Percentiles rank a stretch among this genome's conserved stretches.
These are phyloP conservation scores for Priceomyces castillae DNA, from an alignment of 805 yeast species.

Conservation along the genomic window DNA sequence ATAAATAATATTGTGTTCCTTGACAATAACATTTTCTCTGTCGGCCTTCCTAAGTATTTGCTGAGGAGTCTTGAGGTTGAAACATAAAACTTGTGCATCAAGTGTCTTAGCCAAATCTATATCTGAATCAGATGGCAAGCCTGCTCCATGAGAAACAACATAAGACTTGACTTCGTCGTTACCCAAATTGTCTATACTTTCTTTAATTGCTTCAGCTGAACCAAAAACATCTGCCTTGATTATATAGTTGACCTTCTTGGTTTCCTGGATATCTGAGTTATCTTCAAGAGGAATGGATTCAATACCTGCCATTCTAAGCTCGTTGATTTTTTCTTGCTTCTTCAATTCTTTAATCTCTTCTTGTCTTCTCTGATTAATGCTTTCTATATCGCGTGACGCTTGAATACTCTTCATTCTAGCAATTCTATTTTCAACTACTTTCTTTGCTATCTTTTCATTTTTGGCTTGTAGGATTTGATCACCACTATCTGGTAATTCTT, in stretches of 20 bases:
- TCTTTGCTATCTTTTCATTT: slow-evolving; percentile 71
- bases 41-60: slow-evolving; percentile 60
- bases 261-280: slow-evolving; percentile 17
- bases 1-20: slow-evolving; percentile 77
- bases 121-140: slow-evolving; percentile 56
- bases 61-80: slow-evolving; percentile 69
- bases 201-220: slow-evolving; percentile 88
- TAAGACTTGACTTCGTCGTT: slow-evolving; percentile 75
- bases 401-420: slow-evolving; percentile 50
- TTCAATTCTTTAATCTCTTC: slow-evolving; percentile 52
- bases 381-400: slow-evolving; percentile 64
- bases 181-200: slow-evolving; percentile 78
- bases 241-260: slow-evolving; percentile 52
- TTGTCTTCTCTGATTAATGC: slow-evolving; percentile 64
- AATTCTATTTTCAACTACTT: slow-evolving; percentile 63
- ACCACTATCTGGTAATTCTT: slow-evolving; percentile 87
- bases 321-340: slow-evolving; percentile 52
- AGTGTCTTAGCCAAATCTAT: slow-evolving; percentile 39
- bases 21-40: slow-evolving; percentile 53
- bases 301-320: slow-evolving; percentile 61
- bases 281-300: slow-evolving; percentile 43
- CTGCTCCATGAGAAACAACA: slow-evolving; percentile 76
- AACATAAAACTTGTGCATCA: slow-evolving; percentile 70
- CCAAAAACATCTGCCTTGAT: slow-evolving; percentile 93
- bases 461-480: slow-evolving; percentile 76